Evolutionary conservation across 2,329 filamentous ascomycete genomes (phyloP), one percentile per base, ranked within the genome.

Genomic region (Cadophora gregata): DNA sequence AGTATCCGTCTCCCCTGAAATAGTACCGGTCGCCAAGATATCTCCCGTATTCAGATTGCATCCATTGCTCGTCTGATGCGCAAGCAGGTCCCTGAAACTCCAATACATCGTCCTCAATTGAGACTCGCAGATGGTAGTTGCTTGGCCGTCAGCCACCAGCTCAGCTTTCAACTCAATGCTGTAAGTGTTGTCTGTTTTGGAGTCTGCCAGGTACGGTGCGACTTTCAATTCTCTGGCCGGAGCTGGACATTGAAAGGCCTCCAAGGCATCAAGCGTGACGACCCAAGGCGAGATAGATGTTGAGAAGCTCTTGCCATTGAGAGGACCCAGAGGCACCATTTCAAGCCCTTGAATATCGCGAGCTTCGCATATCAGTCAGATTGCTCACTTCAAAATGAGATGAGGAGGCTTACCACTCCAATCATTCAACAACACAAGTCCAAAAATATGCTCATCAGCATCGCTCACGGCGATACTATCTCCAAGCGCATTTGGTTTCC

Each of bases 271-370:
- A 1, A 86, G 77, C 0, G 86, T 87, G 3, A 90, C 76, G 14
- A 90, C 78, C 88, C 88, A 90, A 0, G 88, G 86, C 0, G 84
- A 86, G 25, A 90, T 84, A 0, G 81, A 82, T 0, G 86, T 90
- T 7, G 81, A 83, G 51, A 89, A 88, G 36, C 82, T 84, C 74
- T 90, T 90, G 2, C 83, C 82, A 60, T 88, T 87, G 62, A 89
- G 81, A 0, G 88, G 88, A 0, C 87, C 87, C 0, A 89, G 77
- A 0, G 86, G 86, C 2, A 79, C 79, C 86, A 89, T 89, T 70
- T 90, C 88, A 25, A 86, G 78, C 0, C 77, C 81, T 74, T 90
- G 87, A 24, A 90, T 86, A 73, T 90, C 87, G n/a, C 87, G 80
- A 24, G 86, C 84, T 78, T 62, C 24, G 56, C 21, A 27, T 27